phyloP scores from a whole-genome alignment of 306 rosid genomes.

The Rosa persica region DNA sequence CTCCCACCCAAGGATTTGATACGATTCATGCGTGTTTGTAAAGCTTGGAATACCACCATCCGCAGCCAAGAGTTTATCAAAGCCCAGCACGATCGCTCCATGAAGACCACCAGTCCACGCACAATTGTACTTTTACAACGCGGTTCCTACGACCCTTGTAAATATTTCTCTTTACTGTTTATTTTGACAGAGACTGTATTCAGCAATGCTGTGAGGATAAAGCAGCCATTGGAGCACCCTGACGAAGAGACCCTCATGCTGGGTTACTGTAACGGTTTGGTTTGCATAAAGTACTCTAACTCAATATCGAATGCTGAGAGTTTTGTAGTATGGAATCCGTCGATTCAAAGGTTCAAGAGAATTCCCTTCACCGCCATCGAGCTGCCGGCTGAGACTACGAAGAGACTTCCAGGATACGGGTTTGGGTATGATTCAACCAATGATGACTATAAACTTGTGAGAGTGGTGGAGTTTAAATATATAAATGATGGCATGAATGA shows the following conservation, averaged over 20 bases:
- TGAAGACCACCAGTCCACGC: not conserved
- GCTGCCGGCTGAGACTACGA: not conserved
- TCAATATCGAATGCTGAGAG: not conserved
- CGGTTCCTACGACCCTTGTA: not conserved
- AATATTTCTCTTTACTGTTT: not conserved
- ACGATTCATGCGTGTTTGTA: not conserved
- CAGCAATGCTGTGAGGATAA: not conserved
- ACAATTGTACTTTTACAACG: not conserved
- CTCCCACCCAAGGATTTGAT: not conserved
- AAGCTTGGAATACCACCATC: not conserved
- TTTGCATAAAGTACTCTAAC: not conserved
- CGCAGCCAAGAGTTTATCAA: not conserved
- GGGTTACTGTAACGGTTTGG: not conserved
- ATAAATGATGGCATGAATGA: rapidly evolving
- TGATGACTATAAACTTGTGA: slow-evolving; percentile 9
- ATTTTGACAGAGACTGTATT: not conserved
- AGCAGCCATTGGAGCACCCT: not conserved
- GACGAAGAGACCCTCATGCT: not conserved
- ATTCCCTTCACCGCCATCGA: not conserved
- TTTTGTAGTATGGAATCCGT: not conserved
- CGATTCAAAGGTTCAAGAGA: not conserved
- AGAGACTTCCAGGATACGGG: not conserved
- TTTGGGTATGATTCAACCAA: not conserved
- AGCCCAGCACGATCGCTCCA: not conserved
- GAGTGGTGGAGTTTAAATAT: not conserved